phyloP scores from a whole-genome alignment of 1,284 basidiomycete genomes.

The Fomitopsis schrenkii region DNA sequence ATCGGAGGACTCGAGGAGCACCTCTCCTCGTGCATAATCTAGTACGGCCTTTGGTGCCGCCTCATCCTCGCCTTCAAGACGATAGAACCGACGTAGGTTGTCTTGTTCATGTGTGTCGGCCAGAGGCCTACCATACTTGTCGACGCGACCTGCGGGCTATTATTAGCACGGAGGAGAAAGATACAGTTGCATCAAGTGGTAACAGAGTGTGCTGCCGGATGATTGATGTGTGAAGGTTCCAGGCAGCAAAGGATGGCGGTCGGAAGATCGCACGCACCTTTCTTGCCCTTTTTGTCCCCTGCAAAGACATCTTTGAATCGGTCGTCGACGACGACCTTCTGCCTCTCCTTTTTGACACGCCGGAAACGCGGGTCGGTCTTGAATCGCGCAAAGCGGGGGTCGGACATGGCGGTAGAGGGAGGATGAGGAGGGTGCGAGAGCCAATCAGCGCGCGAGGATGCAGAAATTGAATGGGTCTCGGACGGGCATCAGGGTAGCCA shows the following conservation, averaged over 20 bases:
- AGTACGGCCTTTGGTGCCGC: conserved; percentile 34
- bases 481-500: background rate
- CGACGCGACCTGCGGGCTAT: conserved; percentile 55
- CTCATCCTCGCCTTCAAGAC: conserved; percentile 51
- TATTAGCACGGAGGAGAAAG: background rate
- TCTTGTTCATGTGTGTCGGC: conserved; percentile 68
- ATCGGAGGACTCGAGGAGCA: conserved; percentile 85
- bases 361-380: conserved; percentile 94
- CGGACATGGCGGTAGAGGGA: conserved; percentile 50
- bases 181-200: background rate
- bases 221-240: background rate
- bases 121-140: conserved; percentile 90
- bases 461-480: conserved; percentile 10
- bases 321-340: conserved; percentile 89
- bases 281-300: conserved; percentile 34
- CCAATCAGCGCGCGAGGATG: conserved; percentile 17
- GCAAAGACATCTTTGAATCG: conserved; percentile 88
- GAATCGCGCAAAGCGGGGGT: conserved; percentile 83
- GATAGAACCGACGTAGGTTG: conserved; percentile 81
- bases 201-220: background rate
- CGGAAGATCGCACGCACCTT: conserved; percentile 28
- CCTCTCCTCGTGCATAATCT: conserved; percentile 91
- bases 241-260: background rate
- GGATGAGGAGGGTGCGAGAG: conserved; percentile 5
- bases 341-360: conserved; percentile 71